Base-by-base conservation (phyloP, 83 land plant genomes). In the Picea engelmannii region DNA sequence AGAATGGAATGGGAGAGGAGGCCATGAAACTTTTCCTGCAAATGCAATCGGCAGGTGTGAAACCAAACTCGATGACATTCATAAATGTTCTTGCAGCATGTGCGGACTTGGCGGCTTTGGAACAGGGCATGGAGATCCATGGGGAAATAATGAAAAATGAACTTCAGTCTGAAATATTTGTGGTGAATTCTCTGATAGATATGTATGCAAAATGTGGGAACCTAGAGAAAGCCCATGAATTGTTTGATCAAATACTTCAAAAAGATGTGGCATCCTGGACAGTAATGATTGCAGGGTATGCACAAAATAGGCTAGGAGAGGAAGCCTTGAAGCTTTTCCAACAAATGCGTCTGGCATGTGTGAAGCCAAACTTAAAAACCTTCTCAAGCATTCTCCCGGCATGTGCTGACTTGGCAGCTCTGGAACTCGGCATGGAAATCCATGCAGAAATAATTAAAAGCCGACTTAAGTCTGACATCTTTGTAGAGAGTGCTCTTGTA, bases 201-300 rank as follows among this genome's bases (percentile, higher is more conserved):
- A 75, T 83, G 85, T 86, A 86, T 59, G 85, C 88, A 20, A 80
- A 82, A 25, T 86, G 85, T 66, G 75, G 82, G 23, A 25, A 13
- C n/a, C 44, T 83, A n/a, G 20, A n/a, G 31, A 79, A 83, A 58
- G 52, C 85, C 27, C 58, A 12, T 13, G 25, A 16, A 59, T 83
- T 86, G 66, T 86, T 86, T 76, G 71, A 66, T 38, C 79, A 82
- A 20, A 76, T 86, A 4, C 27, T 47, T 78, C 8, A 49, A 17
- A 16, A 17, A 78, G 79, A 78, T 78, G 27, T 49, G 5, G 59
- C 40, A 6, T 78, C 79, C 17, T 78, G 79, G 79, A 78, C 58
- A 5, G 79, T 17, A 23, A 78, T 78, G 79, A 78, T 78, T 47
- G 66, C 79, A 47, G 79, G 67, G 58, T 78, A 42, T 78, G 68